Conservation (phyloP, 2,329 filamentous ascomycete species). For the Clathrospora elynae region DNA sequence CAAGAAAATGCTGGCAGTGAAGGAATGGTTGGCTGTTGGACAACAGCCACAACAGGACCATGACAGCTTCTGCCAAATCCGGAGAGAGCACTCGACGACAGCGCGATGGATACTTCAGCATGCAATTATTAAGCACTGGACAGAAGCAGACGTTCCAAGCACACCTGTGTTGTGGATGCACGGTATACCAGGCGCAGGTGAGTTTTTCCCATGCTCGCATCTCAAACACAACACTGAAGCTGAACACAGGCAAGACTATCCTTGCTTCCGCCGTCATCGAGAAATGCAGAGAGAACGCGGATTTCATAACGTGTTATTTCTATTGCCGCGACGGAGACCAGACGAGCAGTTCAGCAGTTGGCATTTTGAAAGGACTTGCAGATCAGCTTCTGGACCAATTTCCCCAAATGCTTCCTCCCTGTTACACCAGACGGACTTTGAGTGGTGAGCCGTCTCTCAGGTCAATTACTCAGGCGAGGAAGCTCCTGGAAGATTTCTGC, state of each 20-base stretch:
- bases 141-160: slow-evolving; percentile 10
- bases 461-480: slow-evolving; percentile 19
- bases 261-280: slow-evolving; percentile 35
- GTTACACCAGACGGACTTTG: slow-evolving; percentile 8
- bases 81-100: slow-evolving; percentile 20
- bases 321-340: slow-evolving; percentile 32
- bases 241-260: slow-evolving; percentile 34
- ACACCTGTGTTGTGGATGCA: slow-evolving; percentile 23
- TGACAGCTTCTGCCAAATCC: slow-evolving; percentile 5
- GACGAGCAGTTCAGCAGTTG: slow-evolving; percentile 17
- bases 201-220: not conserved
- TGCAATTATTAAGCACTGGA: slow-evolving; percentile 28
- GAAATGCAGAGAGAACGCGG: slow-evolving; percentile 12
- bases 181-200: slow-evolving; percentile 21
- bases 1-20: slow-evolving; percentile 22
- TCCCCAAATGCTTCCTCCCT: slow-evolving; percentile 19
- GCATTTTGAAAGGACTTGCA: slow-evolving; percentile 24
- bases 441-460: slow-evolving; percentile 29
- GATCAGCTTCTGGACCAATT: slow-evolving; percentile 26
- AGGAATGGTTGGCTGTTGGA: slow-evolving; percentile 28
- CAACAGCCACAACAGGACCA: slow-evolving; percentile 21
- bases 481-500: slow-evolving; percentile 30
- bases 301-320: slow-evolving; percentile 22
- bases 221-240: not conserved
- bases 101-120: slow-evolving; percentile 28